These are phyloP conservation scores for Tetraselmis striata DNA, from an alignment of 139 green algal species.

Conservation along the genomic window DNA sequence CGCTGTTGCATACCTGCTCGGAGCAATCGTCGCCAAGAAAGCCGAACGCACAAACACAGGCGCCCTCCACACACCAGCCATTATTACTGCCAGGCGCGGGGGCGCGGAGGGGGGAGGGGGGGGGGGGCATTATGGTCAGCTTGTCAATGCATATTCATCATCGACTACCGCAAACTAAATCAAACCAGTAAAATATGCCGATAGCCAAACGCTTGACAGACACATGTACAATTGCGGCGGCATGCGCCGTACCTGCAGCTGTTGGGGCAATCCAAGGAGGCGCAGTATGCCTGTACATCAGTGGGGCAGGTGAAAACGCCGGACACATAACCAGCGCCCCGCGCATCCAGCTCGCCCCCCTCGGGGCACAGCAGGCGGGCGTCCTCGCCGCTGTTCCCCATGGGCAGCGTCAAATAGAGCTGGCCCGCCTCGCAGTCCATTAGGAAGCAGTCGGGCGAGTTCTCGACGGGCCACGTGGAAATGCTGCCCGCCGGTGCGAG, in stretches of 20 bases:
- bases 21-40: not conserved
- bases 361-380: not conserved
- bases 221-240: no score
- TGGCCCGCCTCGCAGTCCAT: not conserved
- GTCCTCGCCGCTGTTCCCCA: not conserved
- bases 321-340: not conserved
- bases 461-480: not conserved
- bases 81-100: not conserved
- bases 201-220: no score
- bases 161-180: no score
- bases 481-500: not conserved
- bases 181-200: no score
- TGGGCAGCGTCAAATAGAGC: not conserved
- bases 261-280: not conserved
- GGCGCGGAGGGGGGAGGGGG: no score
- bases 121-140: not conserved
- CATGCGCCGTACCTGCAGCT: not conserved
- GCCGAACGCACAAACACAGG: not conserved
- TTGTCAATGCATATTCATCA: no score
- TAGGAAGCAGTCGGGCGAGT: not conserved
- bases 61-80: not conserved
- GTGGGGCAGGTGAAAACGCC: not conserved
- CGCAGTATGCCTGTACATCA: not conserved
- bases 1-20: not conserved
- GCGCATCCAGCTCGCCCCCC: not conserved